Percentiles rank a stretch among this genome's conserved stretches.
These are phyloP conservation scores for Fusarium sacchari DNA, from an alignment of 2,329 filamentous ascomycete genomes.

Conservation along the genomic window DNA sequence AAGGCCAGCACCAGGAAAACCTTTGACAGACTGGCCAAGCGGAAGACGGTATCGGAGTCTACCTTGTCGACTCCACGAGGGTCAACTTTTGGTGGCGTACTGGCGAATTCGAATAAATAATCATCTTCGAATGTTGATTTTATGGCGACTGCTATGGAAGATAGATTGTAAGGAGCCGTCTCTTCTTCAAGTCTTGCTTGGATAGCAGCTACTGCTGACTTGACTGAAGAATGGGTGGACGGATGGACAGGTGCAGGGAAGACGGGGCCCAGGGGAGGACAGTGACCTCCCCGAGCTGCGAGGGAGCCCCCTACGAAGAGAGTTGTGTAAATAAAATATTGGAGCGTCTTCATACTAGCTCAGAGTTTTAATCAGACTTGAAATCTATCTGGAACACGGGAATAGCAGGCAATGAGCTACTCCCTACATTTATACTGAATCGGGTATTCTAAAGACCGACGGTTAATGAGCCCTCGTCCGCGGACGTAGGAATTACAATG, in stretches of 20 bases:
- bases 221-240: not conserved
- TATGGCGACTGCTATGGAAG: not conserved
- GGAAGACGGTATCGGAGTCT: conserved; percentile 11
- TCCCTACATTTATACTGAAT: not conserved
- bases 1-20: conserved; percentile 8
- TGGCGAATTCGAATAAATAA: conserved; percentile 13
- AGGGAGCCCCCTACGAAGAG: not conserved
- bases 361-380: accelerated
- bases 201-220: not conserved
- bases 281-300: conserved; percentile 17
- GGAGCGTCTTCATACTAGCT: not conserved
- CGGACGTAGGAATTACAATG: accelerated
- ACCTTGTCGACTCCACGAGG: conserved; percentile 8
- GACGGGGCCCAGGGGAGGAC: conserved; percentile 1
- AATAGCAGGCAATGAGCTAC: not conserved
- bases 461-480: accelerated
- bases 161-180: not conserved
- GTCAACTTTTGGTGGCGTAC: conserved; percentile 2
- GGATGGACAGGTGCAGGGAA: conserved; percentile 2
- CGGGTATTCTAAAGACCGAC: accelerated
- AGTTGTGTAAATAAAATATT: not conserved
- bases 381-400: too few relatives aligned
- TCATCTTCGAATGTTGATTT: conserved; percentile 18
- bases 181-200: not conserved
- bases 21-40: conserved; percentile 18